Evolutionary conservation across 768 basidiomycete genomes (phyloP), one percentile per base, ranked within the genome.

Genomic region (Lentinula aciculospora): DNA sequence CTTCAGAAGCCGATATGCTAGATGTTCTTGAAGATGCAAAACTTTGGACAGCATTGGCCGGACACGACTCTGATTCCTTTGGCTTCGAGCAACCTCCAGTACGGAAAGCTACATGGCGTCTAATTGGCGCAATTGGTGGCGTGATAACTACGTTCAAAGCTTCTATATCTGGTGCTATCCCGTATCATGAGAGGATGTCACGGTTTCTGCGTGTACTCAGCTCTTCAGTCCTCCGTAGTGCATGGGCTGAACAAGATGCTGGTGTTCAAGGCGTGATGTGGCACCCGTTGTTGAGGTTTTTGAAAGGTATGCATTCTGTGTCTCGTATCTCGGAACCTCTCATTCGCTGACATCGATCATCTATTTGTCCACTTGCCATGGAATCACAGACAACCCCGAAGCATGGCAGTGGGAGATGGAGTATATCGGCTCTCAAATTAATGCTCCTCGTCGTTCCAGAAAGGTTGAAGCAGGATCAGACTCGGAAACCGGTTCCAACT

Each of bases 41-140:
- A 2, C 71, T 86, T 27, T 94, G 84, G 88, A 82, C 71, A 86
- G 6, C 77, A 79, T 60, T 75, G 78, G 29, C 73, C 67, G 1
- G 72, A 72, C 59, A 64, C 59, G 8, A 75, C 74, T 31, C 76
- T 1, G 75, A 77, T 49, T 71, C 72, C 48, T 82, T 88, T 60
- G 91, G 90, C 1, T 74, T 72, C 32, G 75, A 69, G 2, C 90
- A 94, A 63, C 89, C 92, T 2, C 77, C 76, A 39, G 86, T 93
- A 29, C 80, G 94, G 17, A 81, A 84, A 66, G 78, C 85, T 10
- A 82, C 84, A 0, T 96, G 94, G 87, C 64, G 66, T 3, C 62
- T 85, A 7, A 65, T 88, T 13, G 51, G 51, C 27, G 23, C 36
- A 21, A 10, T 77, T 76, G 56, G 67, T 69, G 8, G 63, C 85